Percentiles rank a stretch among this genome's conserved stretches.
These are phyloP conservation scores for Obba rivulosa DNA, from an alignment of 768 basidiomycete species.

Conservation along the genomic window DNA sequence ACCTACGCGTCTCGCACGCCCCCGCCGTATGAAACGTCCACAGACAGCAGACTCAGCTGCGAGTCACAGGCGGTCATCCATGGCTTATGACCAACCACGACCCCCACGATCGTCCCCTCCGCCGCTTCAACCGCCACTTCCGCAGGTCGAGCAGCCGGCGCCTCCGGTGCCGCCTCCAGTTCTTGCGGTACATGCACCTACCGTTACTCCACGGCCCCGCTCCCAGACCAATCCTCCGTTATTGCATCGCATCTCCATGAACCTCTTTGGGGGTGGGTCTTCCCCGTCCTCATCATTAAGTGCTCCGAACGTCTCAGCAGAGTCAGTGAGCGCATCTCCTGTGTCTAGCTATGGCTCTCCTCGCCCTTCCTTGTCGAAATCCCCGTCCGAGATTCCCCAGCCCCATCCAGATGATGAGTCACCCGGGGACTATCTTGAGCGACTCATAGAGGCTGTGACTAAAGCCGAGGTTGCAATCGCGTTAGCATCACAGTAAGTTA, in stretches of 20 bases:
- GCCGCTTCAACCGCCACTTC: conserved; percentile 10
- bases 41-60: conserved; percentile 20
- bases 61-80: conserved; percentile 13
- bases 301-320: conserved; percentile 11
- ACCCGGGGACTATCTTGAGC: conserved; percentile 60
- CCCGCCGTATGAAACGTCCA: conserved; percentile 17
- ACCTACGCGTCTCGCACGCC: conserved; percentile 5
- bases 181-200: conserved; percentile 19
- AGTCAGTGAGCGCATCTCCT: conserved; percentile 9
- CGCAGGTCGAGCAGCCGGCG: conserved; percentile 15
- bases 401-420: conserved; percentile 57
- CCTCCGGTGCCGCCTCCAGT: conserved; percentile 12
- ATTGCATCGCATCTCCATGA: conserved; percentile 64
- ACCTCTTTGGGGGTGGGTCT: conserved; percentile 43
- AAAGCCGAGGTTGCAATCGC: conserved; percentile 78
- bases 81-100: conserved; percentile 10
- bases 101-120: conserved; percentile 14
- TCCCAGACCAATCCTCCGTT: conserved; percentile 64
- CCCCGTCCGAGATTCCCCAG: conserved; percentile 41
- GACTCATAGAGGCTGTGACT: conserved; percentile 59
- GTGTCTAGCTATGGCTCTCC: conserved; percentile 33
- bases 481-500: conserved; percentile 70
- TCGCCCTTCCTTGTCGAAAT: conserved; percentile 39
- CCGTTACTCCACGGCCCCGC: conserved; percentile 32
- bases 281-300: conserved; percentile 31